phyloP scores from a whole-genome alignment of 2,329 filamentous ascomycete genomes.

The Trichophyton equinum region DNA sequence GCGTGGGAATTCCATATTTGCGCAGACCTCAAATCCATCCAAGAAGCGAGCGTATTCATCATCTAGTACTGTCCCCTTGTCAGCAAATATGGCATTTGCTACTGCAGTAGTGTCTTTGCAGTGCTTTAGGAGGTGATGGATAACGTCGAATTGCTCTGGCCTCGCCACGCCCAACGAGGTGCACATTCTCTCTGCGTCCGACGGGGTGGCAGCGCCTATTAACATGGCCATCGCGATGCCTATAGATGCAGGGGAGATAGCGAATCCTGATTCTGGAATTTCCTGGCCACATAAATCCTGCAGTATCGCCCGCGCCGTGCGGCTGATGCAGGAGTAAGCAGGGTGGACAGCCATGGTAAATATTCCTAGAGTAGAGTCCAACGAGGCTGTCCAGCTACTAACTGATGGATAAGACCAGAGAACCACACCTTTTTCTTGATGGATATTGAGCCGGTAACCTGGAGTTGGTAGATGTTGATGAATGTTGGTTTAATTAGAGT shows the following conservation, averaged over 20 bases:
- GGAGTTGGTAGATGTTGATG: not conserved
- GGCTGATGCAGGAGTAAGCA: not conserved
- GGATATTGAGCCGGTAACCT: not conserved
- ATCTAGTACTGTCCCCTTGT: not conserved
- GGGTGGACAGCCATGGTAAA: not conserved
- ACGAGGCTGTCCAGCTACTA: not conserved
- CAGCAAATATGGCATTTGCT: slow-evolving; percentile 1
- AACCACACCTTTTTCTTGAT: not conserved
- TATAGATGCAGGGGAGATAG: not conserved
- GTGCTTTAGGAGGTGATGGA: not conserved
- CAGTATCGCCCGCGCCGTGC: not conserved
- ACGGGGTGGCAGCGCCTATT: not conserved
- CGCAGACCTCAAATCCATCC: not conserved
- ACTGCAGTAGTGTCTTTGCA: not conserved
- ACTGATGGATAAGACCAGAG: not conserved
- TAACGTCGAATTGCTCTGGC: not conserved
- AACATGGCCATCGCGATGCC: slow-evolving; percentile 2
- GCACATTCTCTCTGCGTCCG: not conserved
- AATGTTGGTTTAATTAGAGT: too few species aligned
- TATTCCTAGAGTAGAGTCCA: not conserved
- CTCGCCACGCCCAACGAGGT: not conserved
- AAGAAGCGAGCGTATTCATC: not conserved
- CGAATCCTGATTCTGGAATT: not conserved
- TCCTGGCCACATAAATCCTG: not conserved
- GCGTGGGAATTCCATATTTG: not conserved